Evolutionary conservation across 768 basidiomycete species (phyloP).

Genomic region (Phanerochaete carnosa): DNA sequence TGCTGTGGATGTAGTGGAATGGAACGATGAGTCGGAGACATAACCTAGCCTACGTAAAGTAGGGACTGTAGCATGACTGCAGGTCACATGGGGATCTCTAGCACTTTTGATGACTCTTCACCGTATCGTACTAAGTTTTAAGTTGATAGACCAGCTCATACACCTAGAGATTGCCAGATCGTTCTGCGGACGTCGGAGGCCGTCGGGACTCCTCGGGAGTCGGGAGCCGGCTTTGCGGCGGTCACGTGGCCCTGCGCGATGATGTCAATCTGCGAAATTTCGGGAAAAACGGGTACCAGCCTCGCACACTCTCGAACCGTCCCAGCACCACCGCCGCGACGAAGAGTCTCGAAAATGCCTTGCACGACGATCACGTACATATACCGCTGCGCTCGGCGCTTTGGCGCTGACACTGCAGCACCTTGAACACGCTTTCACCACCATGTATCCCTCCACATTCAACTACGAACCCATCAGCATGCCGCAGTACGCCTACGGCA

Average conservation of each 20-base stretch:
- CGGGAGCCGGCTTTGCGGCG: not conserved
- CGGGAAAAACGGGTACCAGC: not conserved
- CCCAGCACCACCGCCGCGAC: not conserved
- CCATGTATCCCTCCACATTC: not conserved
- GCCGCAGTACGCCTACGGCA: not conserved
- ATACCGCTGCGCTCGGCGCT: not conserved
- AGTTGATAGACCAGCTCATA: too few relatives aligned
- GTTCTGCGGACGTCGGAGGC: too few relatives aligned
- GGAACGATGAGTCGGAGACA: too few relatives aligned
- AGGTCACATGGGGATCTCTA: too few relatives aligned
- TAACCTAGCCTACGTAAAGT: too few relatives aligned
- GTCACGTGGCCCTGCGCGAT: not conserved
- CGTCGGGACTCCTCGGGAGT: too few relatives aligned
- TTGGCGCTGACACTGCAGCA: not conserved
- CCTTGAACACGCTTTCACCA: not conserved
- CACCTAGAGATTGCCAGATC: too few relatives aligned
- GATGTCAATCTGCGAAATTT: not conserved
- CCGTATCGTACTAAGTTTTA: too few relatives aligned
- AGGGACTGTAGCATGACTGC: too few relatives aligned
- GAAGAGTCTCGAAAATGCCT: constrained; percentile 3
- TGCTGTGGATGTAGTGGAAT: not conserved
- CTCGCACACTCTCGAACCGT: not conserved
- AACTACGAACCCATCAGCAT: not conserved
- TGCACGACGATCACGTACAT: not conserved
- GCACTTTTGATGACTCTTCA: too few relatives aligned